Base-by-base conservation (phyloP, 2,329 filamentous ascomycete genomes). In the Colletotrichum truncatum region DNA sequence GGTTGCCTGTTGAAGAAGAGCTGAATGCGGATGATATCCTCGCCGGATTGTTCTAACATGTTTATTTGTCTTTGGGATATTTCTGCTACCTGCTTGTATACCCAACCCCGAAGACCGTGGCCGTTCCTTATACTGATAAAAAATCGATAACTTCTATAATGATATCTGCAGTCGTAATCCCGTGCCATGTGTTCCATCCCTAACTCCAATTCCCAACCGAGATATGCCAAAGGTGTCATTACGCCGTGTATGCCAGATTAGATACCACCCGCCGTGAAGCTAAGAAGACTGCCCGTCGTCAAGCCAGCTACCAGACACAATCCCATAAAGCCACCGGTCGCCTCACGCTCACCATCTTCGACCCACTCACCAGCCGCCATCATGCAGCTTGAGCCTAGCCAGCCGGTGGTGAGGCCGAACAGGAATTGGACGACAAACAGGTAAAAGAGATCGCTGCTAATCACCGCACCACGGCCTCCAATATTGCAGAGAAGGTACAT, bases 401-500 rank as follows among this genome's bases (percentile, higher is more conserved):
- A 98, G 1, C 96, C 96, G 74, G 95, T 98, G 9, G 89, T 92
- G 36, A 94, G 73, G 2, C 96, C 96, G 73, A 97, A 98, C 1
- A 91, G 80, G 12, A 96, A 78, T 78, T 98, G 94, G 38, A 98
- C 92, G 18, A 96, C 74, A 25, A 93, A 76, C 9, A 98, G 83
- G 72, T 98, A 99, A 78, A 98, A 98, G 48, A 91, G 78, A 74
- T 99, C 96, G 70, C 93, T 97, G 26, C 84, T 74, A 21, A 98
- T 83, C 7, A 86, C 81, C 1, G 93, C 93, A 0, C 94, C 94
- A 14, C 85, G 83, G 1, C 92, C 93, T 56, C 89, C 84, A 64
- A 98, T 85, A 74, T 99, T 99, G 82, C 96, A 99, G 48, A 98
- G 84, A 28, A 93, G 80, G 74, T 98, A 99, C 36, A 98, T 78